phyloP scores from a whole-genome alignment of 2,329 filamentous ascomycete species.

The Sporothrix pallida region DNA sequence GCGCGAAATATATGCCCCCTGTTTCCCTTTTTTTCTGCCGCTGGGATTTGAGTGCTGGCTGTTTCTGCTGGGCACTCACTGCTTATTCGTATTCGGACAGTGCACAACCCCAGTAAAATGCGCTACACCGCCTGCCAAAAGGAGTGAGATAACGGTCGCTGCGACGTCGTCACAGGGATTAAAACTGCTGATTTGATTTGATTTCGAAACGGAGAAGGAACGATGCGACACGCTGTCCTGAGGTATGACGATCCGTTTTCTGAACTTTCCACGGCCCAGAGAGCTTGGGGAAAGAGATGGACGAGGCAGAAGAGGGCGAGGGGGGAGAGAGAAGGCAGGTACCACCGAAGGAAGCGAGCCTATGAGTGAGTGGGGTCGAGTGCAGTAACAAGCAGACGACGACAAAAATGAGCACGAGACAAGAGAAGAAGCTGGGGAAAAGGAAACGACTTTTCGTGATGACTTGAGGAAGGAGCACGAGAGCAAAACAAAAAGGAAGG shows the following conservation, averaged over 20 bases:
- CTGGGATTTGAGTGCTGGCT: background rate
- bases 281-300: background rate
- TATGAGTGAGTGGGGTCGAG: background rate
- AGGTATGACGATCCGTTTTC: background rate
- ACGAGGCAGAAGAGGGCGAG: background rate
- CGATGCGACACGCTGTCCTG: conserved; percentile 1
- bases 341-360: background rate
- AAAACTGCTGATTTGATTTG: background rate
- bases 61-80: conserved; percentile 8
- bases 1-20: conserved; percentile 22
- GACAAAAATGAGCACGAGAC: conserved; percentile 3
- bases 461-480: background rate
- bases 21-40: conserved; percentile 25
- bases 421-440: background rate
- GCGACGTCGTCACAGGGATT: background rate
- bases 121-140: conserved; percentile 32
- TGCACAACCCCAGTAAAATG: background rate
- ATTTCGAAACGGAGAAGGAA: background rate
- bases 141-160: background rate
- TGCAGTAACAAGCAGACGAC: conserved; percentile 4
- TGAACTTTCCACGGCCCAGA: background rate
- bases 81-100: conserved; percentile 17
- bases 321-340: background rate
- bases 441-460: background rate
- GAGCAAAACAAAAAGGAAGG: background rate